These are phyloP conservation scores for Saccharomycopsis schoenii DNA, from an alignment of 805 yeast genomes.

Conservation along the genomic window DNA sequence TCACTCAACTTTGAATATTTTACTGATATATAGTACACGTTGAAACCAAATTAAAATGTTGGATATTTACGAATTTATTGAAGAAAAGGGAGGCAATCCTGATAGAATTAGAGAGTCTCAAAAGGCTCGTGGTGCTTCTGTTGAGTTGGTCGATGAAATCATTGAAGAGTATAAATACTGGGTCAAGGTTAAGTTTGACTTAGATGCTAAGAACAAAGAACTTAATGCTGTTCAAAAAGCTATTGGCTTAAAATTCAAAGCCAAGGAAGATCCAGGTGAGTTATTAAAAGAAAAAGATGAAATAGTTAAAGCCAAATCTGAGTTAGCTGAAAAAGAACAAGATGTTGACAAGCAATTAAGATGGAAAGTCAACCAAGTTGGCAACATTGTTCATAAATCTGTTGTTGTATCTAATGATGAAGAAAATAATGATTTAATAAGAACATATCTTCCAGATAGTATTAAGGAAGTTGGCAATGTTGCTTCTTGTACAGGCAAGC, in stretches of 20 bases:
- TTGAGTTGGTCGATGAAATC: constrained; percentile 92
- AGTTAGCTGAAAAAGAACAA: constrained; percentile 57
- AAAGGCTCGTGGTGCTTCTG: constrained; percentile 87
- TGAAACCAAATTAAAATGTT: constrained; percentile 46
- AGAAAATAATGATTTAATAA: constrained; percentile 80
- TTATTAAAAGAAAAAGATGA: constrained; percentile 73
- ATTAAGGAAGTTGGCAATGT: constrained; percentile 46
- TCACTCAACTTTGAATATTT: no score
- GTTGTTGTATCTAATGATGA: constrained; percentile 85
- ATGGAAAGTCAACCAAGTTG: constrained; percentile 77
- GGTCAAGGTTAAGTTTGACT: constrained; percentile 81
- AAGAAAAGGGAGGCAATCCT: constrained; percentile 96
- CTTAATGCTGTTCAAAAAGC: constrained; percentile 86
- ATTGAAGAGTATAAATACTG: constrained; percentile 84
- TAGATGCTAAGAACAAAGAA: constrained; percentile 83
- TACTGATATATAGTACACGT: no score
- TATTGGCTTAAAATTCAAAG: constrained; percentile 86
- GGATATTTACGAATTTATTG: constrained; percentile 85
- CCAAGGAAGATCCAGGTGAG: constrained; percentile 88
- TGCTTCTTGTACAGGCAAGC: constrained; percentile 70
- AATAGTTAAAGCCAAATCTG: constrained; percentile 60
- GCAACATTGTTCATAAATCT: constrained; percentile 88
- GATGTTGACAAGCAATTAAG: constrained; percentile 68
- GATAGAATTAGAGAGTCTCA: constrained; percentile 81
- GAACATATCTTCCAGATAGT: constrained; percentile 79